A percentile compares a stretch with the other conserved stretches of the same genome.
These are phyloP conservation scores for Nemophila menziesii DNA, from an alignment of 257 asterid species.

Conservation along the genomic window DNA sequence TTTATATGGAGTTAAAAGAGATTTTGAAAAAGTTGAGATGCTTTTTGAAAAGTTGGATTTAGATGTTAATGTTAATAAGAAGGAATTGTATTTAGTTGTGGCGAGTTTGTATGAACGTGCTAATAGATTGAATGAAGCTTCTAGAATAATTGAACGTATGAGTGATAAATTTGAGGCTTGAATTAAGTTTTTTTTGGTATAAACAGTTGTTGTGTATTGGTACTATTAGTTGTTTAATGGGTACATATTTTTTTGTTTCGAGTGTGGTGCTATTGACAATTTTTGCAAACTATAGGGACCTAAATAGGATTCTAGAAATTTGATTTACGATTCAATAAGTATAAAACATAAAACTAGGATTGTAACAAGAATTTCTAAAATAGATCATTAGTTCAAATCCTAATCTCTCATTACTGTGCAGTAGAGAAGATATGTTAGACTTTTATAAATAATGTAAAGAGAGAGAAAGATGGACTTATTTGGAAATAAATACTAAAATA, in stretches of 20 bases:
- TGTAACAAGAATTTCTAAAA: too few species aligned
- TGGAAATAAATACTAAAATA: too few species aligned
- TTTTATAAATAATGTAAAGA: too few species aligned
- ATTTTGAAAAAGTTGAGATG: constrained; percentile 50
- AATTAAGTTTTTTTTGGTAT: constrained; percentile 6
- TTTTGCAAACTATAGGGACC: too few species aligned
- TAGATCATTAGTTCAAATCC: too few species aligned
- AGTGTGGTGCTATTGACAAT: too few species aligned
- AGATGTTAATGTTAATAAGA: constrained; percentile 65
- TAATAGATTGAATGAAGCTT: constrained; percentile 58
- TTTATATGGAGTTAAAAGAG: constrained; percentile 50
- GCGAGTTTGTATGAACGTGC: constrained; percentile 80
- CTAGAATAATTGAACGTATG: constrained; percentile 55
- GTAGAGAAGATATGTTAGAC: too few species aligned
- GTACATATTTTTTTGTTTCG: constrained; percentile 6
- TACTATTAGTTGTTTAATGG: constrained; percentile 3
- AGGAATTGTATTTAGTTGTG: constrained; percentile 69
- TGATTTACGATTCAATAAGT: too few species aligned
- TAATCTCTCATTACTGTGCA: too few species aligned
- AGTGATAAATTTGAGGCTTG: constrained; percentile 34
- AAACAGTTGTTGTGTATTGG: constrained; percentile 16
- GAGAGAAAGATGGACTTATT: too few species aligned
- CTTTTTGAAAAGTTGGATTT: constrained; percentile 40
- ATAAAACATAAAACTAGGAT: too few species aligned
- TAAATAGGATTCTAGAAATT: too few species aligned